phyloP scores from a whole-genome alignment of 2,329 filamentous ascomycete species.

The Arthrobotrys entomopaga region DNA sequence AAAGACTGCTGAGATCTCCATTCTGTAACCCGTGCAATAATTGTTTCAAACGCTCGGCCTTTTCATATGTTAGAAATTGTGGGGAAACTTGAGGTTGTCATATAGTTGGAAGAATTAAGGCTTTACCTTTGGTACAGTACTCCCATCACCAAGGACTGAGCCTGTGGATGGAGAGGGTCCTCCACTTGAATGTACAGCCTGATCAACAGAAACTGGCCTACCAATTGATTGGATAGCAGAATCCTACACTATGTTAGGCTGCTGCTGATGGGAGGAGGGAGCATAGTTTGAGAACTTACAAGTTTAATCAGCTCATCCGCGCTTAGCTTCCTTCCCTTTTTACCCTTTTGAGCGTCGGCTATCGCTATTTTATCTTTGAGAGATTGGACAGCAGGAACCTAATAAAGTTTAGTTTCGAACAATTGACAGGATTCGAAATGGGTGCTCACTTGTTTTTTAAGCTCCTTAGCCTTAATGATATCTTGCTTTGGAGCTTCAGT shows the following conservation, averaged over 20 bases:
- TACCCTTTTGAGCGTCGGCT: neutral
- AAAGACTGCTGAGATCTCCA: slow-evolving; percentile 18
- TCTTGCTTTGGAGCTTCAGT: too few species aligned
- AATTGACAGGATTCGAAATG: neutral
- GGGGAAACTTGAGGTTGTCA: neutral
- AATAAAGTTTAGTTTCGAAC: too few species aligned
- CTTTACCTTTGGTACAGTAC: slow-evolving; percentile 21
- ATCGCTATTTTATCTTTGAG: neutral
- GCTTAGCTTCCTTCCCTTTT: slow-evolving; percentile 20
- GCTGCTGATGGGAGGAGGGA: neutral
- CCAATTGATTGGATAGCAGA: slow-evolving; percentile 45
- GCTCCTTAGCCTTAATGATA: neutral
- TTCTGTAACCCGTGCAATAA: slow-evolving; percentile 36
- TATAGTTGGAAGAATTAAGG: neutral
- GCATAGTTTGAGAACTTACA: slow-evolving; percentile 14
- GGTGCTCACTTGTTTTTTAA: slow-evolving; percentile 14
- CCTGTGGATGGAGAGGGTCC: slow-evolving; percentile 7
- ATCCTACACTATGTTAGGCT: slow-evolving; percentile 27
- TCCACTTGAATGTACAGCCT: slow-evolving; percentile 19
- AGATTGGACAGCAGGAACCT: slow-evolving; percentile 23
- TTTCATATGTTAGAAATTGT: neutral
- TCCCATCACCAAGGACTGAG: neutral
- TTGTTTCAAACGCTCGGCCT: slow-evolving; percentile 39
- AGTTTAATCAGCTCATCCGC: slow-evolving; percentile 38
- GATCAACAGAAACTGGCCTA: slow-evolving; percentile 28